These are phyloP conservation scores for Sinapis alba DNA, from an alignment of 441 rosid species.

Conservation along the genomic window DNA sequence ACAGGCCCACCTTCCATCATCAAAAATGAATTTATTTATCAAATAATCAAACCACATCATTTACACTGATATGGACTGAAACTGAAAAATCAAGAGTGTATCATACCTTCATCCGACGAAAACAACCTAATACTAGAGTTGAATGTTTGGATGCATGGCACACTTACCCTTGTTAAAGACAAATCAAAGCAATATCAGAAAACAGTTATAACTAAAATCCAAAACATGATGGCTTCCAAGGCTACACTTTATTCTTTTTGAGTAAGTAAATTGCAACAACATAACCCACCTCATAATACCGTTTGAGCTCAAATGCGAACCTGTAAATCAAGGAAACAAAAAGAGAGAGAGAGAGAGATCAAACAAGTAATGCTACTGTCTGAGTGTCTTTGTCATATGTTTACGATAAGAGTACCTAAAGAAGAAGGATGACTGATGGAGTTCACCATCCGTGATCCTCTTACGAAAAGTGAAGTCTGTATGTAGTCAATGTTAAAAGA, in stretches of 20 bases:
- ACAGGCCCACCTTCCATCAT: constrained; percentile 50
- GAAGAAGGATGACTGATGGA: constrained; percentile 11
- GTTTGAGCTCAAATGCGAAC: constrained; percentile 29
- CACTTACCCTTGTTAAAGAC: constrained; percentile 30
- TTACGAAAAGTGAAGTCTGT: constrained; percentile 34
- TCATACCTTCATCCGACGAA: constrained; percentile 46
- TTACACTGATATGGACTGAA: neutral
- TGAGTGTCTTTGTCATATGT: neutral
- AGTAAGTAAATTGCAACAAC: neutral
- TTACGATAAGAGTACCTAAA: constrained; percentile 28
- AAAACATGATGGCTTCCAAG: neutral
- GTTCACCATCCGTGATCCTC: constrained; percentile 25
- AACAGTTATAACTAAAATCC: neutral
- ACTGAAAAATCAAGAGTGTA: constrained; percentile 8
- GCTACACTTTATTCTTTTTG: neutral
- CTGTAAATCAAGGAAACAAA: constrained; percentile 27
- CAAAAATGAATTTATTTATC: constrained; percentile 28
- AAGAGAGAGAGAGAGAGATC: neutral
- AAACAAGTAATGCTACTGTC: neutral
- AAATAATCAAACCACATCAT: neutral
- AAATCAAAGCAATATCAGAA: neutral
- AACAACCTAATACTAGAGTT: constrained; percentile 30
- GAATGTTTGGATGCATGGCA: constrained; percentile 24
- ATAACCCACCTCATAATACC: constrained; percentile 38
- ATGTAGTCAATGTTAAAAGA: neutral